phyloP scores from a whole-genome alignment of 1,284 basidiomycete genomes.

The Heterobasidion irregulare region DNA sequence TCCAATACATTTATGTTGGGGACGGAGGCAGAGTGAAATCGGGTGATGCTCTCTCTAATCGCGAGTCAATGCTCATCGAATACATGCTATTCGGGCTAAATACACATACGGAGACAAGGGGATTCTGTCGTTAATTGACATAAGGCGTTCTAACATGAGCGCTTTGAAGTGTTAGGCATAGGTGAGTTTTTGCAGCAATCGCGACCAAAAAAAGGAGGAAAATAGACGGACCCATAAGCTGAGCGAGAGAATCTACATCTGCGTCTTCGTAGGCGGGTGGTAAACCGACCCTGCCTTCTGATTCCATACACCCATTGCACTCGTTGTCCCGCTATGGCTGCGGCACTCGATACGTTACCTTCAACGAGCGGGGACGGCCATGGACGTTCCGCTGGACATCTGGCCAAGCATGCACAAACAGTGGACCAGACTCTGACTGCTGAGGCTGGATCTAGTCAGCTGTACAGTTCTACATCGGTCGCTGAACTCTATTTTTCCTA shows the following conservation, averaged over 20 bases:
- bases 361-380: neutral
- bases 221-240: constrained; percentile 66
- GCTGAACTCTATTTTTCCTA: neutral
- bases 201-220: neutral
- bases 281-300: constrained; percentile 64
- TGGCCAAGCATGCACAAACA: neutral
- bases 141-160: constrained; percentile 89
- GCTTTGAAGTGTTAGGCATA: constrained; percentile 37
- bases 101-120: constrained; percentile 67
- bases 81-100: constrained; percentile 13
- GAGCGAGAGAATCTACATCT: constrained; percentile 71
- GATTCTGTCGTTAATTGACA: constrained; percentile 90
- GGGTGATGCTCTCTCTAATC: constrained; percentile 74
- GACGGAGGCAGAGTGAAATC: constrained; percentile 88
- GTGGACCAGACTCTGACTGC: neutral
- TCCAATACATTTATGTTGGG: constrained; percentile 82
- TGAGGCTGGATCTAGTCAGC: constrained; percentile 13
- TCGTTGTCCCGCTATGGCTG: constrained; percentile 16
- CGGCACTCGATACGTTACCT: neutral
- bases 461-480: constrained; percentile 37
- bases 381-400: neutral
- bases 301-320: constrained; percentile 74
- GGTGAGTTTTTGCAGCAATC: neutral
- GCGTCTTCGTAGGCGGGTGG: constrained; percentile 71
- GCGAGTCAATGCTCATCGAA: constrained; percentile 5